phyloP scores from a whole-genome alignment of 1,284 basidiomycete species.

The Moniliella sp. region DNA sequence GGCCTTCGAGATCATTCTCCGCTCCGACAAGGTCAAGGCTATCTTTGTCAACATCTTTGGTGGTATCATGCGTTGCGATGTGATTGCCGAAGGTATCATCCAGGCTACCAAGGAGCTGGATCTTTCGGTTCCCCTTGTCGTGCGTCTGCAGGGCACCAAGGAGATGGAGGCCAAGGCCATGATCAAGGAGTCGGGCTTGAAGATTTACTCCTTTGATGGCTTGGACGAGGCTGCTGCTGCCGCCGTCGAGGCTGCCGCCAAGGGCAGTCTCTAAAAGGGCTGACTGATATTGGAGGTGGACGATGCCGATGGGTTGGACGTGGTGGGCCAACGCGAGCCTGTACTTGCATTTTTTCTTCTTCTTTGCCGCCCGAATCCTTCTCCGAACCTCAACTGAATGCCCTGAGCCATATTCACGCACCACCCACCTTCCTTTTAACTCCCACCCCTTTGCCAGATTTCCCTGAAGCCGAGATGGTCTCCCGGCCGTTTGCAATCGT shows the following conservation, averaged over 20 bases:
- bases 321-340: background rate
- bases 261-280: constrained; percentile 1
- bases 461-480: no score
- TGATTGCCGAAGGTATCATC: constrained; percentile 58
- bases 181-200: constrained; percentile 53
- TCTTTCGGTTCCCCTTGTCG: constrained; percentile 67
- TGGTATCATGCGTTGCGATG: constrained; percentile 93
- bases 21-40: constrained; percentile 76
- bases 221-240: constrained; percentile 45
- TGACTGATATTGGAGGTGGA: background rate
- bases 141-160: constrained; percentile 87
- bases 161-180: constrained; percentile 81
- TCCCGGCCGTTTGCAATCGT: no score
- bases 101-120: constrained; percentile 79
- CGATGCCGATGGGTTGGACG: no score
- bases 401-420: no score
- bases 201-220: constrained; percentile 52
- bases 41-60: constrained; percentile 72
- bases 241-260: constrained; percentile 5
- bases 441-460: no score
- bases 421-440: no score
- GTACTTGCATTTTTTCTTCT: no score
- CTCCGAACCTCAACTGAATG: no score
- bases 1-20: constrained; percentile 82
- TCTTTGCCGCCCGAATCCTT: no score